These are phyloP conservation scores for Phytophthora fragariae DNA, from an alignment of 352 stramenopile species.

Conservation along the genomic window DNA sequence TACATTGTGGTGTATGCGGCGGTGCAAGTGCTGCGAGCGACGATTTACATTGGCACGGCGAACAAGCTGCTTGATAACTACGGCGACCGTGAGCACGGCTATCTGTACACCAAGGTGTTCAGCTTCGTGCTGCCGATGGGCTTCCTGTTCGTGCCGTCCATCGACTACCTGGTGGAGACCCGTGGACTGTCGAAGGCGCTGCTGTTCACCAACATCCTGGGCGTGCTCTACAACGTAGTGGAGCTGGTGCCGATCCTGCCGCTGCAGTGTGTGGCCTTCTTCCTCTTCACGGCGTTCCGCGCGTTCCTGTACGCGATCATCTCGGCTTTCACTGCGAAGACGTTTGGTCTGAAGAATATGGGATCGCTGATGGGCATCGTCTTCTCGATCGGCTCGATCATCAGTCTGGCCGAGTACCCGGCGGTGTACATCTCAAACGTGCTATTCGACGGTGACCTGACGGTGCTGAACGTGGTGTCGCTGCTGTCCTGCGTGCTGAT, in stretches of 20 bases:
- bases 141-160: constrained; percentile 86
- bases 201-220: constrained; percentile 76
- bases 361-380: constrained; percentile 85
- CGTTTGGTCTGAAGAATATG: constrained; percentile 87
- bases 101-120: constrained; percentile 89
- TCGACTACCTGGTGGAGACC: constrained; percentile 85
- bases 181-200: constrained; percentile 73
- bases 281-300: constrained; percentile 85
- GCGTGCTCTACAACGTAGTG: constrained; percentile 78
- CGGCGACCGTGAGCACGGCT: constrained; percentile 65
- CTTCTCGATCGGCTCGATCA: constrained; percentile 79
- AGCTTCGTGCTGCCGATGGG: constrained; percentile 85
- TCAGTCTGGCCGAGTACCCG: constrained; percentile 83
- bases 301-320: constrained; percentile 90
- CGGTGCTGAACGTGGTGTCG: constrained; percentile 56
- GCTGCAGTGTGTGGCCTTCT: constrained; percentile 76
- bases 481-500: constrained; percentile 63
- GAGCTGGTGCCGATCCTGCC: constrained; percentile 69
- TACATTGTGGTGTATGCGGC: constrained; percentile 79
- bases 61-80: constrained; percentile 90
- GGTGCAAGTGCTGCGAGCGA: constrained; percentile 81
- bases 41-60: constrained; percentile 86
- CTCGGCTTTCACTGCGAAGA: constrained; percentile 88
- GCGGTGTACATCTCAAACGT: constrained; percentile 77
- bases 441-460: constrained; percentile 67